phyloP scores from a whole-genome alignment of 345 rosid genomes.

The Toxicodendron radicans region DNA sequence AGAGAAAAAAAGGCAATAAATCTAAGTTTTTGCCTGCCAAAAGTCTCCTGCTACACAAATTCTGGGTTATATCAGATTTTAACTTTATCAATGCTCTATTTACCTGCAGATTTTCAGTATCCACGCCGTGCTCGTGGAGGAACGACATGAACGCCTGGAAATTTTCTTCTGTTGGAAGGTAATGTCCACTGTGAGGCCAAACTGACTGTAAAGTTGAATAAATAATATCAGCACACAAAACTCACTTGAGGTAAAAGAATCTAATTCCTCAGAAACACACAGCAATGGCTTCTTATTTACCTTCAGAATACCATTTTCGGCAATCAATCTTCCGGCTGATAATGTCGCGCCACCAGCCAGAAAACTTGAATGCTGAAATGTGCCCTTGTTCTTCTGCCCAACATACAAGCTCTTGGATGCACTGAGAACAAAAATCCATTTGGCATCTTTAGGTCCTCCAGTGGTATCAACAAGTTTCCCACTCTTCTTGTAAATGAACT shows the following conservation, averaged over 20 bases:
- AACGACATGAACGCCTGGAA: slow-evolving; percentile 70
- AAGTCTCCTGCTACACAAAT: background rate
- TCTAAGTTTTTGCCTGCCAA: background rate
- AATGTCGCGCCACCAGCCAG: slow-evolving; percentile 90
- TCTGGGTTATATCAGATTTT: background rate
- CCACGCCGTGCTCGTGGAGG: slow-evolving; percentile 65
- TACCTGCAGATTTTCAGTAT: slow-evolving; percentile 65
- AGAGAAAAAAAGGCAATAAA: too few species aligned
- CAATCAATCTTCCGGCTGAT: slow-evolving; percentile 82
- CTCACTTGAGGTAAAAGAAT: background rate
- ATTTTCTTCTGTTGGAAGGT: slow-evolving; percentile 95
- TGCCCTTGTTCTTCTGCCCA: slow-evolving; percentile 75
- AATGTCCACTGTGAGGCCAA: slow-evolving; percentile 98
- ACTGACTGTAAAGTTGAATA: slow-evolving; percentile 50
- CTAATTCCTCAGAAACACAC: background rate
- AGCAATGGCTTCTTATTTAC: slow-evolving; percentile 30
- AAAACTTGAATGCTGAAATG: slow-evolving; percentile 90
- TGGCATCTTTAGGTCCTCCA: slow-evolving; percentile 55
- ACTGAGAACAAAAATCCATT: slow-evolving; percentile 94
- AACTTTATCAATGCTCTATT: background rate
- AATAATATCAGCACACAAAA: background rate
- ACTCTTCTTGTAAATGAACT: slow-evolving; percentile 54
- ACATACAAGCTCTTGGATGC: slow-evolving; percentile 65
- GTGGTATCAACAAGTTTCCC: slow-evolving; percentile 57
- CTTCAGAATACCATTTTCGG: slow-evolving; percentile 62